A percentile compares a stretch with the other conserved stretches of the same genome.
Evolutionary conservation across 306 rosid genomes (phyloP).

Genomic region (Ormosia semicastrata): DNA sequence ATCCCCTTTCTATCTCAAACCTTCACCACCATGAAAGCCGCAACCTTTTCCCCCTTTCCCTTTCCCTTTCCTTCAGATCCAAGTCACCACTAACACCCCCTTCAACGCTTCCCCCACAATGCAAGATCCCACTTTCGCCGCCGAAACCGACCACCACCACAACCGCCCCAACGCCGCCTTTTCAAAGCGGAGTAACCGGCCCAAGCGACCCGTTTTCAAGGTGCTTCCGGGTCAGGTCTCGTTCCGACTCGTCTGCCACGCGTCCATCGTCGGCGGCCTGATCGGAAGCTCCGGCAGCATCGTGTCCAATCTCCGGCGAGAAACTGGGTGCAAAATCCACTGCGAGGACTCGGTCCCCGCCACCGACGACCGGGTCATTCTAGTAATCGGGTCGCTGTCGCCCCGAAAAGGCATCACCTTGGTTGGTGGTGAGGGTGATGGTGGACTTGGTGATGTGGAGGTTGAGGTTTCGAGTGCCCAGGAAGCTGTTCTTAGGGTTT

Average conservation of each 20-base stretch:
- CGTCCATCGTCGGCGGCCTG: slow-evolving; percentile 45
- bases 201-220: slow-evolving; percentile 31
- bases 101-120: neutral
- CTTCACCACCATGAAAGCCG: neutral
- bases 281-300: slow-evolving; percentile 48
- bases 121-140: slow-evolving; percentile 37
- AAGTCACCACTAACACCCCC: neutral
- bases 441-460: neutral
- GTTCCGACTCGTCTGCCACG: slow-evolving; percentile 48
- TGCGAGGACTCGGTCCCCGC: slow-evolving; percentile 35
- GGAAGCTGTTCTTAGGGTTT: slow-evolving; percentile 58
- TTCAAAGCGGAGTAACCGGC: slow-evolving; percentile 22
- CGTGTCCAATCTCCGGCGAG: slow-evolving; percentile 56
- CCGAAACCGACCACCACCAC: slow-evolving; percentile 13
- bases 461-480: slow-evolving; percentile 52
- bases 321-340: slow-evolving; percentile 52
- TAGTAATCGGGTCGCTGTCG: slow-evolving; percentile 43
- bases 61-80: neutral
- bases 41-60: neutral
- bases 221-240: slow-evolving; percentile 46
- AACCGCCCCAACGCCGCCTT: neutral
- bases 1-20: neutral
- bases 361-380: slow-evolving; percentile 39
- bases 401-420: slow-evolving; percentile 19
- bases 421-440: slow-evolving; percentile 10